Evolutionary conservation across 1,284 basidiomycete genomes (phyloP).

Genomic region (Sporisorium sorghi): DNA sequence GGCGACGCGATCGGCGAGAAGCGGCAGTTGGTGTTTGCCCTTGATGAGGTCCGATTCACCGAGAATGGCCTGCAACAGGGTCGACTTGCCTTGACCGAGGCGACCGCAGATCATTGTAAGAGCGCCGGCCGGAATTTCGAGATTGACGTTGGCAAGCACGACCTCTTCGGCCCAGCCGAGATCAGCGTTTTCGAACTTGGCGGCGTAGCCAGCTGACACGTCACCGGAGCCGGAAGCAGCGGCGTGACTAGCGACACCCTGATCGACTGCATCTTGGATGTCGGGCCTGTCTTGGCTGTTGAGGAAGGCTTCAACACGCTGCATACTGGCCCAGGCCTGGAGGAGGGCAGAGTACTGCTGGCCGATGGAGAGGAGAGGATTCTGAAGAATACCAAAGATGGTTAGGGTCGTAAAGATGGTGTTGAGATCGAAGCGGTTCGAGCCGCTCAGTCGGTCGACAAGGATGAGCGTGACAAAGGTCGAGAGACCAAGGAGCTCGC

Average conservation of each 20-base stretch:
- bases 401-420: slow-evolving; percentile 61
- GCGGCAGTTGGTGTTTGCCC: slow-evolving; percentile 41
- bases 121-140: slow-evolving; percentile 40
- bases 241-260: slow-evolving; percentile 9
- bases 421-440: slow-evolving; percentile 51
- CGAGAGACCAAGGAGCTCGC: slow-evolving; percentile 39
- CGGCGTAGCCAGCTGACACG: slow-evolving; percentile 15
- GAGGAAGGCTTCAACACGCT: slow-evolving; percentile 57
- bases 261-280: slow-evolving; percentile 14
- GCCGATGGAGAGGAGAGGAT: slow-evolving; percentile 53
- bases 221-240: background rate
- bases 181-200: slow-evolving; percentile 35
- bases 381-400: slow-evolving; percentile 49
- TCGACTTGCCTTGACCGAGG: slow-evolving; percentile 63
- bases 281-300: slow-evolving; percentile 34
- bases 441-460: slow-evolving; percentile 38
- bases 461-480: slow-evolving; percentile 52
- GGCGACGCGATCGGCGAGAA: slow-evolving; percentile 42
- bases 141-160: slow-evolving; percentile 36
- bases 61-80: slow-evolving; percentile 59
- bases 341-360: slow-evolving; percentile 56
- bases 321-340: slow-evolving; percentile 53
- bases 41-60: slow-evolving; percentile 56
- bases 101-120: slow-evolving; percentile 63
- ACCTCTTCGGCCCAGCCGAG: slow-evolving; percentile 39